A percentile compares a stretch with the other conserved stretches of the same genome.
Evolutionary conservation across 306 rosid species (phyloP).

Genomic region (Cucurbita moschata): DNA sequence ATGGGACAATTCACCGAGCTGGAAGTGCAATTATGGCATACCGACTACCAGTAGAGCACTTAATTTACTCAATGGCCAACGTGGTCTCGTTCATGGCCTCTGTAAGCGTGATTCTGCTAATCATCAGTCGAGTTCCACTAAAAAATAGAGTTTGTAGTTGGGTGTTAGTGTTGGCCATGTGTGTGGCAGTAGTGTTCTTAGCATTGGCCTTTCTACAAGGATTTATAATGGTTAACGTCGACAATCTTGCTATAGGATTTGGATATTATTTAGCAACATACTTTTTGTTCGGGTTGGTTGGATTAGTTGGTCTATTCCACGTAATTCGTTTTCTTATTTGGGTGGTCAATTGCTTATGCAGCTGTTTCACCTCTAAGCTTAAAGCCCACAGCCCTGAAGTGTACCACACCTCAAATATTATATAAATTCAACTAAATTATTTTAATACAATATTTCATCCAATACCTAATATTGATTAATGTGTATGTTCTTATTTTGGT

Average conservation of each 20-base stretch:
- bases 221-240: background rate
- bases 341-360: background rate
- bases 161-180: background rate
- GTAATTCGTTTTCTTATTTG: background rate
- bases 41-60: background rate
- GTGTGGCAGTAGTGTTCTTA: background rate
- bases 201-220: background rate
- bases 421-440: too few relatives aligned
- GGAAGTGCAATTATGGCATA: background rate
- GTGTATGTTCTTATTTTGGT: too few relatives aligned
- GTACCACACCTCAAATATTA: too few relatives aligned
- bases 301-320: background rate
- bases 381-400: background rate
- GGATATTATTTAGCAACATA: too few relatives aligned
- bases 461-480: too few relatives aligned
- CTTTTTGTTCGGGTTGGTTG: too few relatives aligned
- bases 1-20: background rate
- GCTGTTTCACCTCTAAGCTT: background rate
- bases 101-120: background rate
- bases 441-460: too few relatives aligned
- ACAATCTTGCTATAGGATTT: too few relatives aligned
- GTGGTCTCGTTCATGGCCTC: background rate
- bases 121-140: background rate
- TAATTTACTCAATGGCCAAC: background rate
- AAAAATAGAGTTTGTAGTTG: background rate